phyloP scores from a whole-genome alignment of 305 asterid species.

The Ilex paraguariensis region DNA sequence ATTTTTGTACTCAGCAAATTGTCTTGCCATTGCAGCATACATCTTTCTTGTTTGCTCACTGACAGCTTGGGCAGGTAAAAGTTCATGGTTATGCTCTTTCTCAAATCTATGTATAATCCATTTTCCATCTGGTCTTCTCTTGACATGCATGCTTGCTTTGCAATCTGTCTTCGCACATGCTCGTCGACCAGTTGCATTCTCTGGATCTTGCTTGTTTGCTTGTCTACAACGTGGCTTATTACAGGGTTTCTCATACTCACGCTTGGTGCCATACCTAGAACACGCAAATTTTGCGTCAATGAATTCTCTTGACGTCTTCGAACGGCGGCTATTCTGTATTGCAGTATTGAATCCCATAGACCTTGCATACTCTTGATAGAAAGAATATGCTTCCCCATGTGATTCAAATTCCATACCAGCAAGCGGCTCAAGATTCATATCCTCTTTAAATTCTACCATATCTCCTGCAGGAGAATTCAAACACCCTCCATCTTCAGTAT shows the following conservation, averaged over 20 bases:
- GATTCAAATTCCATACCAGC: conserved; percentile 89
- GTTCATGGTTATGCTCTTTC: conserved; percentile 90
- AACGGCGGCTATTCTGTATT: conserved; percentile 82
- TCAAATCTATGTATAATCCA: conserved; percentile 94
- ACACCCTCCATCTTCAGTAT: conserved; percentile 55
- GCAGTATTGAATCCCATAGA: conserved; percentile 83
- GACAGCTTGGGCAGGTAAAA: conserved; percentile 95
- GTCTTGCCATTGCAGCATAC: conserved; percentile 93
- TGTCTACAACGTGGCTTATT: conserved; percentile 84
- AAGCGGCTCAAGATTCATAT: conserved; percentile 79
- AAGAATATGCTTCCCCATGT: conserved; percentile 80
- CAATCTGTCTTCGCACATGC: conserved; percentile 93
- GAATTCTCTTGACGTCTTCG: conserved; percentile 80
- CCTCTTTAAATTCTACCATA: conserved; percentile 59
- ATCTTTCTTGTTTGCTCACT: conserved; percentile 89
- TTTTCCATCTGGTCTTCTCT: conserved; percentile 86
- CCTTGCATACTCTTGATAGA: conserved; percentile 85
- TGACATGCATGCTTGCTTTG: conserved; percentile 97
- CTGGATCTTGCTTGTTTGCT: conserved; percentile 75
- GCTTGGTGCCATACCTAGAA: conserved; percentile 84
- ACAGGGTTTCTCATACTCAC: conserved; percentile 79
- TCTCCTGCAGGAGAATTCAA: conserved; percentile 43
- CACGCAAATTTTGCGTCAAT: conserved; percentile 21
- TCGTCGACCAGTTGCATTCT: conserved; percentile 86
- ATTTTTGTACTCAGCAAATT: conserved; percentile 86